phyloP scores from a whole-genome alignment of 441 rosid species.

The Adansonia grandidieri region DNA sequence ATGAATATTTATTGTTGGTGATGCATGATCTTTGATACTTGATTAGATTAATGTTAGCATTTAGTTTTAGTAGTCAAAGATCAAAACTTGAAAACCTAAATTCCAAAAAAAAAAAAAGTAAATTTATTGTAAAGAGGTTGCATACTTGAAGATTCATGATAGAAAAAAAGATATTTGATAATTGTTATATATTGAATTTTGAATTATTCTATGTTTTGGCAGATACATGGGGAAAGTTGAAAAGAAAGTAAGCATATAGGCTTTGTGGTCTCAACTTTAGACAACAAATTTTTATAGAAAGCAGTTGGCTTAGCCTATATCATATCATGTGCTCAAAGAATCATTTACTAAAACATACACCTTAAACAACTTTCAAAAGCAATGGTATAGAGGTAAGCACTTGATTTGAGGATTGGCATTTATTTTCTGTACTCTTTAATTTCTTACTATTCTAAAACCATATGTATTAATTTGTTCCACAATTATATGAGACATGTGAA shows the following conservation, averaged over 20 bases:
- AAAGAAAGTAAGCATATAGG: constrained; percentile 50
- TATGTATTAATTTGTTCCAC: constrained; percentile 31
- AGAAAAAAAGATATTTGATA: too few species aligned
- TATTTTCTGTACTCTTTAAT: neutral
- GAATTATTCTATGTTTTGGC: neutral
- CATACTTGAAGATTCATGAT: neutral
- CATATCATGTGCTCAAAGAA: constrained; percentile 45
- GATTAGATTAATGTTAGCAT: neutral
- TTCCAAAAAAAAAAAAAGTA: too few species aligned
- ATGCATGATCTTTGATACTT: too few species aligned
- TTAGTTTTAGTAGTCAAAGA: too few species aligned
- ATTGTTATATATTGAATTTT: neutral
- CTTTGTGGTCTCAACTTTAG: constrained; percentile 43
- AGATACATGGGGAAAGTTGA: constrained; percentile 59
- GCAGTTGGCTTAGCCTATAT: constrained; percentile 37
- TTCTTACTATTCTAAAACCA: neutral
- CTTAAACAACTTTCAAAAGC: constrained; percentile 19
- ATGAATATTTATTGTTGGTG: too few species aligned
- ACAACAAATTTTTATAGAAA: constrained; percentile 36
- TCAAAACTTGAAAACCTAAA: too few species aligned
- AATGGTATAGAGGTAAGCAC: constrained; percentile 48
- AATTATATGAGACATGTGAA: constrained; percentile 58
- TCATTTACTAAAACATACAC: constrained; percentile 58
- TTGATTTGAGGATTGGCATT: neutral
- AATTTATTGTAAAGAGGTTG: too few species aligned